A percentile compares a stretch with the other conserved stretches of the same genome.
These are phyloP conservation scores for Phytophthora pini DNA, from an alignment of 352 stramenopile species.

Conservation along the genomic window DNA sequence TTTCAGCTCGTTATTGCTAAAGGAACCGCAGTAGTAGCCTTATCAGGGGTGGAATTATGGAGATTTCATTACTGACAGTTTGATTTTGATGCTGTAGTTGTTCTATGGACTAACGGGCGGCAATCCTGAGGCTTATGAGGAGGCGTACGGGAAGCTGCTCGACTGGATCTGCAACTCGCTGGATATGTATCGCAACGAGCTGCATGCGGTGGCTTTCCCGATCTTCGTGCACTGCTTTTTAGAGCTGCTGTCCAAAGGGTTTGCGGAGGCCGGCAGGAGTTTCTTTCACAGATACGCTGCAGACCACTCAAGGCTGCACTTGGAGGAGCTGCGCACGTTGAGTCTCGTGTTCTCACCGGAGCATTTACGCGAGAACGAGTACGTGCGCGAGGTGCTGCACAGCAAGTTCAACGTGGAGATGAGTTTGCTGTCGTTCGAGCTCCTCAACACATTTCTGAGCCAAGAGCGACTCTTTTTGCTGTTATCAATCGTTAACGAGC, in stretches of 20 bases:
- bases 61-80: conserved; percentile 20
- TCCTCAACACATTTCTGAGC: conserved; percentile 82
- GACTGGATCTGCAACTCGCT: conserved; percentile 88
- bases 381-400: conserved; percentile 76
- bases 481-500: conserved; percentile 81
- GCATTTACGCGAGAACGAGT: conserved; percentile 78
- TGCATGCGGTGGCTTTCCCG: conserved; percentile 79
- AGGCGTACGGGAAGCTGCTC: conserved; percentile 73
- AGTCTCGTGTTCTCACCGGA: conserved; percentile 67
- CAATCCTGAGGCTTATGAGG: conserved; percentile 65
- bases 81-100: conserved; percentile 47
- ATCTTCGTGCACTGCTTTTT: conserved; percentile 87
- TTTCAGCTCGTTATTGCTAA: conserved; percentile 2
- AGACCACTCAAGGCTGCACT: conserved; percentile 76
- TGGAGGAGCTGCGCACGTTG: conserved; percentile 71
- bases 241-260: conserved; percentile 78
- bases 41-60: neutral
- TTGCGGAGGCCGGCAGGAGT: conserved; percentile 45
- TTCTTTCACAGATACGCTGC: conserved; percentile 69
- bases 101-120: conserved; percentile 77
- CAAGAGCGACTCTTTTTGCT: conserved; percentile 81
- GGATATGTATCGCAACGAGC: conserved; percentile 88
- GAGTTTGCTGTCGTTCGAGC: conserved; percentile 84
- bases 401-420: conserved; percentile 88
- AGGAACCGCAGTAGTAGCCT: conserved; percentile 9